Base-by-base conservation (phyloP, 805 yeast species). In the Dipodascus albidus region DNA sequence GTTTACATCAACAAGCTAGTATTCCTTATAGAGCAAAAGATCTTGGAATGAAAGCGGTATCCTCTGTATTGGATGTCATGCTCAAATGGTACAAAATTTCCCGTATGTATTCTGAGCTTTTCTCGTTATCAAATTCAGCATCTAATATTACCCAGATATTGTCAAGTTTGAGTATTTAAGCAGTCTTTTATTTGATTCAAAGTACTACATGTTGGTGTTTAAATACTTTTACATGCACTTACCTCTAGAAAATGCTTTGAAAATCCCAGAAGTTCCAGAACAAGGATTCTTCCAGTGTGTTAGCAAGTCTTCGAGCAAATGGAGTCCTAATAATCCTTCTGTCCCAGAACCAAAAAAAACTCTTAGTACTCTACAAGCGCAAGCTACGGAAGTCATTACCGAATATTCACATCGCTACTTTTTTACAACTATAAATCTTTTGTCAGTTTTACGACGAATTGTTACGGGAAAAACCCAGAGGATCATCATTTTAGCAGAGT, bases 51-150 rank as follows among this genome's bases (percentile, higher is more conserved):
- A 84, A 82, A 58, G 77, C 83, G 2, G 70, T 83, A 1, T 71
- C 83, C 0, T 77, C 78, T 1, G 74, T 81, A 1, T 53, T 87
- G 1, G 59, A 70, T 9, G 60, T 79, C 20, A 63, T 93, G 20
- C 64, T 83, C 33, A 77, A 76, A 60, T 90, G 97, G 96, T 83
- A 87, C 64, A 86, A 85, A 63, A 65, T 76, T 8, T 83, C 80
- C 48, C 96, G 48, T 42, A 42, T 17, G 48, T 42, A 11, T 17
- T 9, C n/a, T n/a, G n/a, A n/a, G n/a, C n/a, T n/a, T n/a, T n/a
- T n/a, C n/a, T n/a, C n/a, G n/a, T n/a, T n/a, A n/a, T n/a, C n/a
- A n/a, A n/a, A n/a, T n/a, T n/a, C n/a, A n/a, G n/a, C n/a, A n/a
- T n/a, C n/a, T n/a, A n/a, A n/a, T n/a, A n/a, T n/a, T n/a, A n/a